Base-by-base conservation (phyloP, 331 rosid genomes). In the Cydonia oblonga region DNA sequence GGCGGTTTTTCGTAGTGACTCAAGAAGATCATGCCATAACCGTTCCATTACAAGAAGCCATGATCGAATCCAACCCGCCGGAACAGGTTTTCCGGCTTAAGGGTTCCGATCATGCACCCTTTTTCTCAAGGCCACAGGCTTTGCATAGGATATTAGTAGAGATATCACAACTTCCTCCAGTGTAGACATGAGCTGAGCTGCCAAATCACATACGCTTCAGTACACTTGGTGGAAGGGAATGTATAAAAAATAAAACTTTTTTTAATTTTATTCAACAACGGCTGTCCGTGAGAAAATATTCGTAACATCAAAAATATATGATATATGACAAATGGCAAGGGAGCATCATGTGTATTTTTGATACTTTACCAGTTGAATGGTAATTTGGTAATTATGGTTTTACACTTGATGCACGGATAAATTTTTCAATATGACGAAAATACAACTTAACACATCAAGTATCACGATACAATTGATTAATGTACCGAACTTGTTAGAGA, bases 41-140 rank as follows among this genome's bases (percentile, higher is more conserved):
- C 3, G 73, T 81, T 38, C 42, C 42, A 35, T 35, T 89, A 26
- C 99, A 89, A 66, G 96, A 88, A 69, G 64, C 64, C 68, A 95
- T 91, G 93, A 81, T 88, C 59, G 81, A 89, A 18, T 81, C 77
- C 16, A 87, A 83, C 70, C 91, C 89, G 7, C 93, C 96, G 0
- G 90, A 95, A 44, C 83, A 74, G 76, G 88, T 95, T 52, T 85
- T 89, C 71, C 67, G 83, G 68, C 56, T 95, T 25, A 95, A 95
- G 77, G 92, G 92, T 11, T 90, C 99, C 9, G 96, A 95, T 76
- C 99, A 91, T 77, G 84, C 99, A 15, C 97, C 96, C 0, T 91
- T 95, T 70, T 89, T 95, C 86, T 95, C 97, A 18, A 95, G 87
- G 78, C 99, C 99, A 79, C 99, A 95, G 85, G 96, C 97, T 66